Evolutionary conservation across 768 basidiomycete species (phyloP).

Genomic region (Boletellus emodensis): DNA sequence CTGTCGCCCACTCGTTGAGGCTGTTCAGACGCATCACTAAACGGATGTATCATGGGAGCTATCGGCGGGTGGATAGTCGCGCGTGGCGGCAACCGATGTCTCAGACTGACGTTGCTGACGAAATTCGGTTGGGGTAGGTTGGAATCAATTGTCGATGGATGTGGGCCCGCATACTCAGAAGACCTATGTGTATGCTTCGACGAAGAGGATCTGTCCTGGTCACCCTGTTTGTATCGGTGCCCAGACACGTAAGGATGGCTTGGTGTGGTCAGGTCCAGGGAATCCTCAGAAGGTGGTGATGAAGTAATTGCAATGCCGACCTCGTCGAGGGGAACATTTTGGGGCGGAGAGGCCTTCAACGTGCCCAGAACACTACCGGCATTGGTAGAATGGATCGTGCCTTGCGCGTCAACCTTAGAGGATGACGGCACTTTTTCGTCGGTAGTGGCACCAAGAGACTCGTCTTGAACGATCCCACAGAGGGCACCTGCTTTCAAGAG

Average conservation of each 20-base stretch:
- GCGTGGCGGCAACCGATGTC: conserved; percentile 37
- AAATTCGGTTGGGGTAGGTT: conserved; percentile 10
- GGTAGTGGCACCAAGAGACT: conserved; percentile 23
- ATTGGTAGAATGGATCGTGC: conserved; percentile 5
- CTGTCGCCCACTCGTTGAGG: not conserved
- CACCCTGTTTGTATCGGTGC: not conserved
- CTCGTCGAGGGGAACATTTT: conserved; percentile 22
- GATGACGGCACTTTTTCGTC: conserved; percentile 23
- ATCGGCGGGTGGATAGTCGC: conserved; percentile 19
- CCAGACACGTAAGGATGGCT: conserved; percentile 35
- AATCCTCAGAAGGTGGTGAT: conserved; percentile 28
- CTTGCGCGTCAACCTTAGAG: conserved; percentile 24
- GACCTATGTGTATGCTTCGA: conserved; percentile 20
- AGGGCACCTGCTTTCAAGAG: conserved; percentile 33
- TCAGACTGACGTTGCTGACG: conserved; percentile 29
- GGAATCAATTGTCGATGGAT: conserved; percentile 32
- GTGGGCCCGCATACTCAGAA: conserved; percentile 40
- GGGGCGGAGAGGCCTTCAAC: conserved; percentile 28
- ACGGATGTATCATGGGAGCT: conserved; percentile 29
- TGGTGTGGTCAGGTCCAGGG: conserved; percentile 20
- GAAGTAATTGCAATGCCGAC: conserved; percentile 46
- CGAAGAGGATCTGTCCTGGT: conserved; percentile 2
- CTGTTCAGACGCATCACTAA: conserved; percentile 7
- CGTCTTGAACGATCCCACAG: conserved; percentile 23
- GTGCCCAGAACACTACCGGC: not conserved